phyloP scores from a whole-genome alignment of 176 grass and related monocot genomes.

The Oryza brachyantha region DNA sequence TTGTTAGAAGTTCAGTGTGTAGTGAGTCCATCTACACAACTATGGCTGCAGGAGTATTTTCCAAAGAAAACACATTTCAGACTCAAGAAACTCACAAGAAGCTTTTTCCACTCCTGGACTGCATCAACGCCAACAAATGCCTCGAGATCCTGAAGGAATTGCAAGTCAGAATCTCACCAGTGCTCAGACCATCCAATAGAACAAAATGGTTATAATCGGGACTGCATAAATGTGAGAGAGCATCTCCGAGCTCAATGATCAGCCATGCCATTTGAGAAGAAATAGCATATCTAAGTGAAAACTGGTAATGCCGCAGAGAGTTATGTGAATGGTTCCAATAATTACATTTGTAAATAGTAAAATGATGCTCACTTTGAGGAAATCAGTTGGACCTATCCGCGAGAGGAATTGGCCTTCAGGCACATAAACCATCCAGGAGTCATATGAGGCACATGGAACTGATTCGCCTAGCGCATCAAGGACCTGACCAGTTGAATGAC shows the following conservation, averaged over 20 bases:
- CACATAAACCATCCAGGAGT: slow-evolving; percentile 98
- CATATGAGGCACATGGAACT: slow-evolving; percentile 69
- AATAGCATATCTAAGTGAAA: background rate
- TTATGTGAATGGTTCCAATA: background rate
- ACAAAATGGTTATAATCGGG: background rate
- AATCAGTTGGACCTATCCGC: slow-evolving; percentile 81
- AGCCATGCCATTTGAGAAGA: background rate
- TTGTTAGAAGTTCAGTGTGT: background rate
- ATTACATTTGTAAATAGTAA: background rate
- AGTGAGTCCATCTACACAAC: slow-evolving; percentile 1
- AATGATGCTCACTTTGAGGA: slow-evolving; percentile 60
- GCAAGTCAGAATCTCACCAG: background rate
- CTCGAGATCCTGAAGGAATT: slow-evolving; percentile 73
- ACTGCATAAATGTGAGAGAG: background rate
- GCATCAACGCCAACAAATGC: slow-evolving; percentile 69
- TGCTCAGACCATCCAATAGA: background rate
- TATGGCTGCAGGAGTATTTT: background rate
- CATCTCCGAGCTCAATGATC: background rate
- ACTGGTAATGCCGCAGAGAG: background rate
- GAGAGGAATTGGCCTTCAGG: slow-evolving; percentile 89
- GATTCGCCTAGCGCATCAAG: slow-evolving; percentile 88
- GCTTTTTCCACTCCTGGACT: slow-evolving; percentile 83
- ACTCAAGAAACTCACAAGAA: slow-evolving; percentile 61
- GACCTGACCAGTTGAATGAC: slow-evolving; percentile 48
- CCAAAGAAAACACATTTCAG: background rate